Evolutionary conservation across 768 basidiomycete genomes (phyloP).

Genomic region (Gloeophyllum trabeum): DNA sequence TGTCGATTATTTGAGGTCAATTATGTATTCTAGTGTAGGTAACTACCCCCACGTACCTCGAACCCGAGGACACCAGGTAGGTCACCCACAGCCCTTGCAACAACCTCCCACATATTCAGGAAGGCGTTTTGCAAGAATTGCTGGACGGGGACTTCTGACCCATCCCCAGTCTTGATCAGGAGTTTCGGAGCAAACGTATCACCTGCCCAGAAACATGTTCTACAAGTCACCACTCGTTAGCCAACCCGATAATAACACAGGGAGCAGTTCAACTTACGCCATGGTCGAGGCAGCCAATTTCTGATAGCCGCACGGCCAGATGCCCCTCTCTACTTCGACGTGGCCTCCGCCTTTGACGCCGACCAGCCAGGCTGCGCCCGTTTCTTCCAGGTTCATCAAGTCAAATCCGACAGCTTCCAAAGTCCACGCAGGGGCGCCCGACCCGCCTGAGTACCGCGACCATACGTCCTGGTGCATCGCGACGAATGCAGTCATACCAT

Average conservation of each 20-base stretch:
- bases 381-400: conserved; percentile 64
- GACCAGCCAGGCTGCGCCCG: conserved; percentile 78
- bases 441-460: conserved; percentile 91
- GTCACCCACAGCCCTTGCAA: conserved; percentile 60
- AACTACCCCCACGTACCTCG: conserved; percentile 42
- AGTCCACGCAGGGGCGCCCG: conserved; percentile 96
- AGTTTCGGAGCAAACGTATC: conserved; percentile 77
- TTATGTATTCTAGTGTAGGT: background rate
- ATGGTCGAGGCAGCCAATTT: conserved; percentile 90
- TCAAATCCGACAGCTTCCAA: conserved; percentile 81
- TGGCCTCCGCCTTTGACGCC: conserved; percentile 74
- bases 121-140: conserved; percentile 75
- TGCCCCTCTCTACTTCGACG: conserved; percentile 64
- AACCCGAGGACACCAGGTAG: conserved; percentile 81
- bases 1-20: conserved; percentile 16
- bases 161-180: conserved; percentile 32
- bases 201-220: conserved; percentile 92
- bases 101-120: conserved; percentile 60
- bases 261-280: conserved; percentile 48
- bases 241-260: conserved; percentile 3
- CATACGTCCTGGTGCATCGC: conserved; percentile 92
- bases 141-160: conserved; percentile 56
- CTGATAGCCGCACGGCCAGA: conserved; percentile 93
- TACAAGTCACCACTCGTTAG: conserved; percentile 16
- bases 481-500: conserved; percentile 65